phyloP scores from a whole-genome alignment of 805 yeast genomes.

The Candida manassasensis region DNA sequence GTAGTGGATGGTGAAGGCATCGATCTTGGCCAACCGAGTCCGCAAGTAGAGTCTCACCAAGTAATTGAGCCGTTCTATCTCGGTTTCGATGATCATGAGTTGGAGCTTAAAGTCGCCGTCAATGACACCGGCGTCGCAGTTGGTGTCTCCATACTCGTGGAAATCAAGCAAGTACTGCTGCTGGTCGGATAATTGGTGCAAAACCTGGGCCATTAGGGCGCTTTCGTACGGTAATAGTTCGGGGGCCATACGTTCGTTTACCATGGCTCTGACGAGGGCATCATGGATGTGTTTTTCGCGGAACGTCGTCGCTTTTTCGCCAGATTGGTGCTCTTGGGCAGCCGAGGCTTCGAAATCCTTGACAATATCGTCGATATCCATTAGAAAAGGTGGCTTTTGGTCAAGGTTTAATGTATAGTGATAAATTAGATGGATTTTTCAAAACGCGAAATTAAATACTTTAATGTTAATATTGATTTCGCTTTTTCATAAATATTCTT shows the following conservation, averaged over 20 bases:
- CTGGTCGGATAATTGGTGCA: conserved; percentile 59
- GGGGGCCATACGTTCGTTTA: conserved; percentile 81
- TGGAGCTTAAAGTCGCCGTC: conserved; percentile 63
- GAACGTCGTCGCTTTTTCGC: neutral
- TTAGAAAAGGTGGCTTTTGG: too few species aligned
- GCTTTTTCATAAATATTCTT: too few species aligned
- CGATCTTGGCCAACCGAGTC: conserved; percentile 71
- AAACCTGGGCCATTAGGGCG: conserved; percentile 51
- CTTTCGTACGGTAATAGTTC: conserved; percentile 76
- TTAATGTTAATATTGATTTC: too few species aligned
- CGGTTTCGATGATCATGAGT: conserved; percentile 83
- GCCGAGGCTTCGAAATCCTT: conserved; percentile 50
- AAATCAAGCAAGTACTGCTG: conserved; percentile 74
- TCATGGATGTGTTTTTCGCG: conserved; percentile 28
- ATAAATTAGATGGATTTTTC: too few species aligned
- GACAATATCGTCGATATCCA: conserved; percentile 65
- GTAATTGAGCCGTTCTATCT: conserved; percentile 81
- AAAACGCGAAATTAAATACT: neutral
- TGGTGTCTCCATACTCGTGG: conserved; percentile 63
- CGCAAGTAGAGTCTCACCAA: conserved; percentile 77
- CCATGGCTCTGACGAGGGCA: conserved; percentile 62
- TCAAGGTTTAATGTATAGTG: too few species aligned
- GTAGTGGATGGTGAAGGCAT: conserved; percentile 59
- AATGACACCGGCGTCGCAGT: conserved; percentile 32
- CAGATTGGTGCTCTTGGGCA: conserved; percentile 4